Base-by-base conservation (phyloP, 305 asterid species). In the Fraxinus paxiana region DNA sequence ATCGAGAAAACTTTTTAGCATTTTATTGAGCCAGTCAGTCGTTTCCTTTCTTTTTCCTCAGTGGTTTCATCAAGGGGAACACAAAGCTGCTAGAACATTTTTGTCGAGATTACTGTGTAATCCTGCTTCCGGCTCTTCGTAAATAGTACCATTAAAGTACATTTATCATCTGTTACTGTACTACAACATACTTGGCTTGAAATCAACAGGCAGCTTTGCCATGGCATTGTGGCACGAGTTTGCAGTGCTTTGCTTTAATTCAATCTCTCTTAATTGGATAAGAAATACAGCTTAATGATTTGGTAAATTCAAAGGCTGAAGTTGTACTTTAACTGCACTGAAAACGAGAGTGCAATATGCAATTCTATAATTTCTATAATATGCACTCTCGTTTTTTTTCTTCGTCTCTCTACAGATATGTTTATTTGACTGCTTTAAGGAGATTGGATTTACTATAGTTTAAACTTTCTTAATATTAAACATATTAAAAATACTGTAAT, bases 71-170 rank as follows among this genome's bases (percentile, higher is more conserved):
- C 41, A 54, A 30, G 80, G 83, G 70, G 79, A 31, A 79, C 77
- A 82, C 51, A 13, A 79, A 82, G 84, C 77, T 35, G 79, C 33
- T 75, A 78, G 75, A 51, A 77, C 43, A 3, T 30, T 81, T 79
- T 83, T 86, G 82, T 77, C 79, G 61, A 48, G 75, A 83, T 85
- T 17, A 30, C 77, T 63, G 35, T 85, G 78, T 81, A 26, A 78
- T 48, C 77, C 35, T 75, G 76, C 30, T 18, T 8, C 30, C 7
- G 22, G 70, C 12, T 13, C 35, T 38, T 37, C 79, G 74, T 76
- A 13, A 46, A 46, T 46, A 46, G 56, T 46, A 13, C 56, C 10
- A 4, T 59, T 20, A 5, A 18, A 20, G 10, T 59, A 59, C 13
- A 20, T 18, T 59, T 59, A 20, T 18, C 30, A 59, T 6, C 30